Percentiles rank a stretch among this genome's conserved stretches.
Evolutionary conservation across 495 filamentous ascomycete genomes (phyloP).

Genomic region (Haplographium delicatum): DNA sequence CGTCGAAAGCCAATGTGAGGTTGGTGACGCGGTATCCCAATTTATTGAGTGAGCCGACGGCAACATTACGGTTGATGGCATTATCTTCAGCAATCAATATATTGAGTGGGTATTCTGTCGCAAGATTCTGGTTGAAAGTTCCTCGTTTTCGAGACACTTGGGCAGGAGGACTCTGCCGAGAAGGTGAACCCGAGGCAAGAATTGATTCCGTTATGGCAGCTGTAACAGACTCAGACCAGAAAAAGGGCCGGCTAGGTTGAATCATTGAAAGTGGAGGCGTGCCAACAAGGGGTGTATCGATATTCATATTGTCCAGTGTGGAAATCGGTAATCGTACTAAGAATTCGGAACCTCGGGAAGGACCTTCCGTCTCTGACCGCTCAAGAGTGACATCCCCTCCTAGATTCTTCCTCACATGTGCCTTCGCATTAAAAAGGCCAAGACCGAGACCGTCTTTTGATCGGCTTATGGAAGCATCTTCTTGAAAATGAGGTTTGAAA

Average conservation of each 20-base stretch:
- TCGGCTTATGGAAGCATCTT: slow-evolving; percentile 68
- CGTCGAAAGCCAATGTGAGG: slow-evolving; percentile 67
- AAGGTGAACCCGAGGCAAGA: not conserved
- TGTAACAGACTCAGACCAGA: not conserved
- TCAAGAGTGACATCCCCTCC: slow-evolving; percentile 69
- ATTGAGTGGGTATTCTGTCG: slow-evolving; percentile 55
- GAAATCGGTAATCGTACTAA: slow-evolving; percentile 59
- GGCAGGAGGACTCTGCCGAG: slow-evolving; percentile 12
- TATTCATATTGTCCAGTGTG: not conserved
- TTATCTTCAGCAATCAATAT: slow-evolving; percentile 80
- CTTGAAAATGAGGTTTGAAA: slow-evolving; percentile 70
- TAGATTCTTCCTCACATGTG: slow-evolving; percentile 62
- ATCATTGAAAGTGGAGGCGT: not conserved
- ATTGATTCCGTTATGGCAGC: not conserved
- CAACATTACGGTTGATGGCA: slow-evolving; percentile 68
- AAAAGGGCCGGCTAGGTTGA: slow-evolving; percentile 10
- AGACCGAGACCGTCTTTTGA: slow-evolving; percentile 70
- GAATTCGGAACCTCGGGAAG: slow-evolving; percentile 67
- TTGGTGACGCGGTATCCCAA: slow-evolving; percentile 54
- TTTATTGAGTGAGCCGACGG: slow-evolving; percentile 64
- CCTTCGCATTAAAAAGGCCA: slow-evolving; percentile 72
- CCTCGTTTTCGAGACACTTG: slow-evolving; percentile 23
- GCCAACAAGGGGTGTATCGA: slow-evolving; percentile 13
- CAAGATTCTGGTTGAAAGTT: slow-evolving; percentile 40
- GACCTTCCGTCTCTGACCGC: slow-evolving; percentile 62